phyloP scores from a whole-genome alignment of 352 stramenopile genomes.

The Globisporangium canariense region DNA sequence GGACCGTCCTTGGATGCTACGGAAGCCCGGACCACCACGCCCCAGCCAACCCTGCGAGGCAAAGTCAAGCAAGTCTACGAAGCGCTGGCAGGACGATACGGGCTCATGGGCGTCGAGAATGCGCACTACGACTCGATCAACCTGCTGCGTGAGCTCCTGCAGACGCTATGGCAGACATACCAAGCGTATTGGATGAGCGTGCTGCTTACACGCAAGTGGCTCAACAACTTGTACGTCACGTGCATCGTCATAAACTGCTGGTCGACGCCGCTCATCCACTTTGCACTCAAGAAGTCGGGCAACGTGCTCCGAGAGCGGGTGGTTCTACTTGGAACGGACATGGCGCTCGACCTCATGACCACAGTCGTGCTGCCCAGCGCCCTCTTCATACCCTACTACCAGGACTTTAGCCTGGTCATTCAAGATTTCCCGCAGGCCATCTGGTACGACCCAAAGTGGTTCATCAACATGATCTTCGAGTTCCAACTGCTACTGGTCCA shows the following conservation, averaged over 20 bases:
- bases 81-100: conserved; percentile 4
- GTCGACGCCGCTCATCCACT: conserved; percentile 13
- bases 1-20: background rate
- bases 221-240: conserved; percentile 19
- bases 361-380: conserved; percentile 14
- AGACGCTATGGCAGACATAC: conserved; percentile 24
- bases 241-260: conserved; percentile 26
- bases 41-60: background rate
- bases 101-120: conserved; percentile 22
- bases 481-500: conserved; percentile 21
- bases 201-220: conserved; percentile 7
- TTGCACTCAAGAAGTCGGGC: background rate
- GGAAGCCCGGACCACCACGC: background rate
- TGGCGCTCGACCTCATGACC: conserved; percentile 19
- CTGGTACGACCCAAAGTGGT: conserved; percentile 27
- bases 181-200: conserved; percentile 25
- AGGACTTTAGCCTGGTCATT: conserved; percentile 5
- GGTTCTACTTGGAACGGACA: conserved; percentile 10
- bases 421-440: conserved; percentile 9
- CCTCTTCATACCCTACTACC: conserved; percentile 16
- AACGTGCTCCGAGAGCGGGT: conserved; percentile 16
- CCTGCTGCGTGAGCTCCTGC: conserved; percentile 19
- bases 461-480: conserved; percentile 27
- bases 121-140: conserved; percentile 21
- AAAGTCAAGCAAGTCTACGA: background rate